Evolutionary conservation across 2,329 filamentous ascomycete species (phyloP), one percentile per base, ranked within the genome.

Genomic region (Fusarium foetens): DNA sequence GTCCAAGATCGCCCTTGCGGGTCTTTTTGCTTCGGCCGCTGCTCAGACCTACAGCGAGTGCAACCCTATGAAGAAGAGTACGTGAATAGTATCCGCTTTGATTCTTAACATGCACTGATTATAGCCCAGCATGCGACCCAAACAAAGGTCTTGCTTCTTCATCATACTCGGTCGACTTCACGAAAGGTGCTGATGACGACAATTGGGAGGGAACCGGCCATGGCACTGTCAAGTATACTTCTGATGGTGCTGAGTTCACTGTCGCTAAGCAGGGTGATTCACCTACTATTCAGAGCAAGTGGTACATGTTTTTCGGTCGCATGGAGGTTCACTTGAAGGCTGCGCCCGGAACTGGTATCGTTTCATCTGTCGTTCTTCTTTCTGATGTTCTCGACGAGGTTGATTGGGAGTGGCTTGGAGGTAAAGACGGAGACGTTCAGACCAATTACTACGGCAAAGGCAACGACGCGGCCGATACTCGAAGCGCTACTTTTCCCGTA

Each of bases 241-340:
- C 51, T 3, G 48, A 63, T 6, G 75, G 75, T 19, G 75, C 75
- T 6, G 69, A 76, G 38, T 77, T 81, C 77, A 88, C 89, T 66
- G 94, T 94, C 79, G 87, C 85, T 2, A 80, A 88, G 16, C 82
- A 86, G 52, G 83, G 83, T 7, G 87, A 90, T 46, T 85, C 84
- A 31, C 88, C 91, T 6, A 89, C 89, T 5, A 93, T 94, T 78
- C 87, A 86, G 77, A 86, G 86, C 23, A 86, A 91, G 72, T 94
- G 92, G 87, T 95, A 95, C 83, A 93, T 95, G 79, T 94, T 95
- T 91, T 95, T 94, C 75, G 93, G 93, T 45, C 89, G 89, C 71
- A 89, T 94, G 65, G 90, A 93, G 52, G 88, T 92, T 54, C 86
- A 87, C 23, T 84, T 94, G 81, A 92, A 93, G 80, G 88, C 92